Evolutionary conservation across 257 asterid species (phyloP).

Genomic region (Fraxinus pennsylvanica): DNA sequence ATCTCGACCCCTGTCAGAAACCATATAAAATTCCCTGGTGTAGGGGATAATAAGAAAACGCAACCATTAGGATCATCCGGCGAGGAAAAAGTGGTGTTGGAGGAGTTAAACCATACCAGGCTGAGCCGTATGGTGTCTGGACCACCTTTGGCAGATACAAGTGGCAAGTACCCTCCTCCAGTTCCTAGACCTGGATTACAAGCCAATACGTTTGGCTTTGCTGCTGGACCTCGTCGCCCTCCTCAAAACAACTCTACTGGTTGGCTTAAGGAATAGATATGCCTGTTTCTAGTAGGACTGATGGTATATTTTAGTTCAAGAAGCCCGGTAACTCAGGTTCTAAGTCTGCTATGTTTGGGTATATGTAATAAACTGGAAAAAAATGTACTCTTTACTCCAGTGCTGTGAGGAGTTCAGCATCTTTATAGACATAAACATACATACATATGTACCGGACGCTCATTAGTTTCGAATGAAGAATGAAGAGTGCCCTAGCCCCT

Average conservation of each 20-base stretch:
- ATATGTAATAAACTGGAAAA: too few relatives aligned
- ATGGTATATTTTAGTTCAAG: too few relatives aligned
- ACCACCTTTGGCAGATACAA: background rate
- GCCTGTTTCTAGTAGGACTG: background rate
- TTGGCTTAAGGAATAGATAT: background rate
- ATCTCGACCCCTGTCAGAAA: slow-evolving; percentile 59
- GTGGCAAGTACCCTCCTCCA: background rate
- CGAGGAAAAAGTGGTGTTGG: slow-evolving; percentile 25
- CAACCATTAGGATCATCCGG: slow-evolving; percentile 28
- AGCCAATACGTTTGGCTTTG: background rate
- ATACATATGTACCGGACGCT: too few relatives aligned
- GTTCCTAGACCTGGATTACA: too few relatives aligned
- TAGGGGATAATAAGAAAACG: slow-evolving; percentile 30
- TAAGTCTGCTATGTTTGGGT: too few relatives aligned
- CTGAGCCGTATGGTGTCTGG: background rate
- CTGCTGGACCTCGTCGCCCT: background rate
- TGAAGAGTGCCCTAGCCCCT: too few relatives aligned
- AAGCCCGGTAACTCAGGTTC: too few relatives aligned
- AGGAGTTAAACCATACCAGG: slow-evolving; percentile 16
- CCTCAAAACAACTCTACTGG: background rate
- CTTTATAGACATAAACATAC: too few relatives aligned
- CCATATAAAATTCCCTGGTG: slow-evolving; percentile 77
- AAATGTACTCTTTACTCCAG: too few relatives aligned
- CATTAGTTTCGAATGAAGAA: too few relatives aligned
- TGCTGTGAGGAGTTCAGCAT: too few relatives aligned